Conservation (phyloP, 192 early-diverging fungal genomes). For the Rhizophagus sp. region DNA sequence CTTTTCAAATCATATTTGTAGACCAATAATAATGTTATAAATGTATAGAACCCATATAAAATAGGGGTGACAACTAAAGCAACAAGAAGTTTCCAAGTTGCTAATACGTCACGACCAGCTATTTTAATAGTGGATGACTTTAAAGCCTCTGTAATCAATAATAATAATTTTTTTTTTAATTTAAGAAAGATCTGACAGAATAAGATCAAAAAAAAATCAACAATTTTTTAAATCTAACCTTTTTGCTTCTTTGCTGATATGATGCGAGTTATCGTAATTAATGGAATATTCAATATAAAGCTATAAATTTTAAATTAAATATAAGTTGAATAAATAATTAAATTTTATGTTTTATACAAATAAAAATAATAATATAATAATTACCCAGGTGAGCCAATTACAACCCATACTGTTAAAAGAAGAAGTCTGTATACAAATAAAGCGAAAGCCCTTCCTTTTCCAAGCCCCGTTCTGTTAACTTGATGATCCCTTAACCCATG, state of each 20-base stretch:
- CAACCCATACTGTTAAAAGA: constrained; percentile 69
- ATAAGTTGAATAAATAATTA: no score
- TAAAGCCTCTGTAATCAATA: constrained; percentile 61
- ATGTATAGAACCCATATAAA: constrained; percentile 70
- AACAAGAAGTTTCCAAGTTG: constrained; percentile 92
- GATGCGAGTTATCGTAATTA: constrained; percentile 52
- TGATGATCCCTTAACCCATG: constrained; percentile 97
- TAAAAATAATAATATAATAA: neutral
- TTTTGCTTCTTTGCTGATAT: constrained; percentile 57
- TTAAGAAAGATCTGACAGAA: no score
- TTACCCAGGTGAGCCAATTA: constrained; percentile 85
- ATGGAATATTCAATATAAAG: constrained; percentile 53
- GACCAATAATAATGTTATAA: constrained; percentile 54
- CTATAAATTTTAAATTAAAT: constrained; percentile 32
- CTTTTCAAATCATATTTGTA: constrained; percentile 35
- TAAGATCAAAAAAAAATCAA: neutral
- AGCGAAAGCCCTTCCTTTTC: constrained; percentile 59
- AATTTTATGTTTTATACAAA: no score
- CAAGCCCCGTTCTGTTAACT: constrained; percentile 78
- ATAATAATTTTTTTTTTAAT: neutral
- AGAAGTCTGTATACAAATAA: constrained; percentile 70
- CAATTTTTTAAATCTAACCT: constrained; percentile 34
- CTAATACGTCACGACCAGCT: constrained; percentile 90
- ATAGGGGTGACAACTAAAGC: constrained; percentile 72
- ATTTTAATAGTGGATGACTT: constrained; percentile 91